These are phyloP conservation scores for Papiliotrema nemorosa DNA, from an alignment of 1,284 basidiomycete species.

Conservation along the genomic window DNA sequence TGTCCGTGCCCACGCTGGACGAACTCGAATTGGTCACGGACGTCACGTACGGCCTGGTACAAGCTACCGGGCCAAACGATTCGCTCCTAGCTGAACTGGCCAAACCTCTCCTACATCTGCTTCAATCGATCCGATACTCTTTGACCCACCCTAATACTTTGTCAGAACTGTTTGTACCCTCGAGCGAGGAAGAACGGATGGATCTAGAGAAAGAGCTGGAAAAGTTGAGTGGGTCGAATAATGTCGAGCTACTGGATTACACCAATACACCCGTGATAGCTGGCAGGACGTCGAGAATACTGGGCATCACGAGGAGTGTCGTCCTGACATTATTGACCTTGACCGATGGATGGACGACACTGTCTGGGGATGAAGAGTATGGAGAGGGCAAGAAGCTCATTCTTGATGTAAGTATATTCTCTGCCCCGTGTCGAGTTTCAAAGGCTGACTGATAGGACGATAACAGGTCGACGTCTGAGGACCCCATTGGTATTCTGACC, in stretches of 20 bases:
- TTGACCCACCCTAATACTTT: conserved; percentile 86
- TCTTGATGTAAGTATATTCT: conserved; percentile 27
- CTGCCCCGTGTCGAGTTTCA: not conserved
- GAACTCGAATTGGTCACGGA: conserved; percentile 75
- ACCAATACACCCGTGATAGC: conserved; percentile 66
- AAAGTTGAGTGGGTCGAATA: conserved; percentile 44
- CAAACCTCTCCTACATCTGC: conserved; percentile 62
- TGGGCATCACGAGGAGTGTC: conserved; percentile 65
- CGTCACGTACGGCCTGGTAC: conserved; percentile 65
- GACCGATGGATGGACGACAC: conserved; percentile 64
- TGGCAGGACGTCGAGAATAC: conserved; percentile 64
- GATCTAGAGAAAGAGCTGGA: conserved; percentile 59
- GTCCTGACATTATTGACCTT: conserved; percentile 66
- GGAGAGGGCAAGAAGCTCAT: conserved; percentile 36
- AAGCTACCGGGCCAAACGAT: conserved; percentile 51
- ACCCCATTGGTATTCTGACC: not conserved
- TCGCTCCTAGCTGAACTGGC: conserved; percentile 64
- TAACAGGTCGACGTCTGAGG: not conserved
- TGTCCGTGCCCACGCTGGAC: conserved; percentile 68
- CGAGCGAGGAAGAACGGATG: conserved; percentile 68
- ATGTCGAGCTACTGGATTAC: conserved; percentile 60
- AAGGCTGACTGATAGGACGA: not conserved
- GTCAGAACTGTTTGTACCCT: conserved; percentile 71
- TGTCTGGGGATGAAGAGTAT: conserved; percentile 69
- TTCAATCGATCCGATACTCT: conserved; percentile 84